Conservation (phyloP, 305 asterid species). For the Euphrasia arctica region DNA sequence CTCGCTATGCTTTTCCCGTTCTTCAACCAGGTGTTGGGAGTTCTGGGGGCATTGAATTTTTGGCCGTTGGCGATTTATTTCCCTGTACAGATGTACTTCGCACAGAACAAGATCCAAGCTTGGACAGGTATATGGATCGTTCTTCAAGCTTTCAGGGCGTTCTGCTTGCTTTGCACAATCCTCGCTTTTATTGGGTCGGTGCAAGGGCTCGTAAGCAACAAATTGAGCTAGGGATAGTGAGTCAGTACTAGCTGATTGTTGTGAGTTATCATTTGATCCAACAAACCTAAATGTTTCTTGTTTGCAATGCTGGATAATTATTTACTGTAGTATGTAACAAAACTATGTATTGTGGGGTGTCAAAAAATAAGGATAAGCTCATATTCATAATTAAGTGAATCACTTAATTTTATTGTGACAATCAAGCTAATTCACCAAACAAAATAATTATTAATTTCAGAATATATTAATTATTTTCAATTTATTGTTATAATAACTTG, state of each 20-base stretch:
- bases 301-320: too few species aligned
- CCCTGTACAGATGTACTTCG: constrained; percentile 2
- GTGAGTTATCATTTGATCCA: background rate
- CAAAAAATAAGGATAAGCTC: too few species aligned
- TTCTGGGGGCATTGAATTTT: constrained; percentile 1
- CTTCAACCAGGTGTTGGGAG: background rate
- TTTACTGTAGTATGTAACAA: too few species aligned
- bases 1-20: background rate
- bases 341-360: too few species aligned
- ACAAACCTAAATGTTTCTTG: background rate
- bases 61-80: constrained; percentile 7
- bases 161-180: background rate
- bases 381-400: too few species aligned
- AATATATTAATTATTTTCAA: too few species aligned
- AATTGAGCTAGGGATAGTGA: background rate
- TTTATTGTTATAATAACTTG: too few species aligned
- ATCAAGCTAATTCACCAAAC: too few species aligned
- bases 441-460: too few species aligned
- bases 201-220: constrained; percentile 1
- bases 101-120: background rate
- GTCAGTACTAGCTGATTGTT: background rate
- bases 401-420: too few species aligned
- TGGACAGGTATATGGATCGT: constrained; percentile 1
- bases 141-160: background rate
- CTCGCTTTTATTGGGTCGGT: constrained; percentile 6